A percentile compares a stretch with the other conserved stretches of the same genome.
Evolutionary conservation across 2,329 filamentous ascomycete genomes (phyloP).

Genomic region (Rhynchosporium graminicola): DNA sequence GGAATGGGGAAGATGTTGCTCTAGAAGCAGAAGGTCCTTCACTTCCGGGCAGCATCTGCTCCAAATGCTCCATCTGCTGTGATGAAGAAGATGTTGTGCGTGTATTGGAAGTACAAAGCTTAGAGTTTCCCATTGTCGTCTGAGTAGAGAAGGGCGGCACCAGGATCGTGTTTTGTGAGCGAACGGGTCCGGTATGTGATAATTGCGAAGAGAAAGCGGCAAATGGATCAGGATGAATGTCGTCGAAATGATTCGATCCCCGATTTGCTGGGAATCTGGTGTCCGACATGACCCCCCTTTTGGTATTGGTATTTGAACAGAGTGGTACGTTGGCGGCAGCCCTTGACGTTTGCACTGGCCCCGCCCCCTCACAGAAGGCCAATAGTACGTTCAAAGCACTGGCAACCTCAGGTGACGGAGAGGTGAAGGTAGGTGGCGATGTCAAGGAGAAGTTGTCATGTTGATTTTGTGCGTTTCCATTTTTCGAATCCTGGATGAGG

Average conservation of each 20-base stretch:
- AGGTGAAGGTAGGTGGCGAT: slow-evolving; percentile 13
- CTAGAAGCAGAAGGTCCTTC: not conserved
- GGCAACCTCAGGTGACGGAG: slow-evolving; percentile 19
- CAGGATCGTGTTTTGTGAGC: not conserved
- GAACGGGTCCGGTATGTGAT: not conserved
- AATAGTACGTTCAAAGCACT: slow-evolving; percentile 23
- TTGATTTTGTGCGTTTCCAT: not conserved
- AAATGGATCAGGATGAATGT: not conserved
- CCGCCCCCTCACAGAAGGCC: slow-evolving; percentile 24
- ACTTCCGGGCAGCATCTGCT: not conserved
- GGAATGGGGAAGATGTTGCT: slow-evolving; percentile 2
- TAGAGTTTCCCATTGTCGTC: slow-evolving; percentile 3
- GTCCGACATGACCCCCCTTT: not conserved
- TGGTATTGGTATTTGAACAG: not conserved
- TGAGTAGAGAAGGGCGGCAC: not conserved
- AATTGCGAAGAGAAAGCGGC: not conserved
- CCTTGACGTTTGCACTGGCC: not conserved
- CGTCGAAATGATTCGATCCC: slow-evolving; percentile 4
- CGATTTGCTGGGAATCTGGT: not conserved
- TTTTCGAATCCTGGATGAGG: slow-evolving; percentile 12
- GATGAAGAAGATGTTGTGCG: not conserved
- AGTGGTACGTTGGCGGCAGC: not conserved
- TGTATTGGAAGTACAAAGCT: not conserved
- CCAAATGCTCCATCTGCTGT: slow-evolving; percentile 1
- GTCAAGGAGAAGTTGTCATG: slow-evolving; percentile 13